phyloP scores from a whole-genome alignment of 2,329 filamentous ascomycete species.

The Exophiala sp. region DNA sequence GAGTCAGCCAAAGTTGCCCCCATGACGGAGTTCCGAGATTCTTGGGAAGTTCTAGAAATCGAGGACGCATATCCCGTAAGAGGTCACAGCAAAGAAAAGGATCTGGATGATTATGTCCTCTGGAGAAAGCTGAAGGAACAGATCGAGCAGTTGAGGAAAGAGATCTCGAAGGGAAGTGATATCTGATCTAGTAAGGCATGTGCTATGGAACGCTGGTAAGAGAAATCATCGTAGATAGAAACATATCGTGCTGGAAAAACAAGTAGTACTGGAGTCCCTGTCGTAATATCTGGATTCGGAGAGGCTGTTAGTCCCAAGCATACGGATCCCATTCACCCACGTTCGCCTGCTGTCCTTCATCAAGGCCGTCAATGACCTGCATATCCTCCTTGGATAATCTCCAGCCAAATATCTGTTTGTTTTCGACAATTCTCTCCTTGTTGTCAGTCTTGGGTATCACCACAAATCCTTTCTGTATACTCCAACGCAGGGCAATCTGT shows the following conservation, averaged over 20 bases:
- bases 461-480: constrained; percentile 21
- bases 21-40: constrained; percentile 5
- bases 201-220: too few relatives aligned
- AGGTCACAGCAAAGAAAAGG: constrained; percentile 26
- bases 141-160: constrained; percentile 39
- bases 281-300: not conserved
- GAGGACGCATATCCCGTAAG: not conserved
- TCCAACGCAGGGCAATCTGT: constrained; percentile 33
- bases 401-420: constrained; percentile 12
- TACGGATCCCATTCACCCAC: not conserved
- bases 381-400: not conserved
- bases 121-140: constrained; percentile 42
- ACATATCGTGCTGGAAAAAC: too few relatives aligned
- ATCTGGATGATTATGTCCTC: constrained; percentile 36
- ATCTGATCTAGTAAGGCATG: not conserved
- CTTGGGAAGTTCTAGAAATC: constrained; percentile 20
- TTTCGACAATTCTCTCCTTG: constrained; percentile 19
- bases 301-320: not conserved
- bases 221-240: too few relatives aligned
- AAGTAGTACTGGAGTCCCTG: not conserved
- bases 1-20: not conserved
- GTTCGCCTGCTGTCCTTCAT: not conserved
- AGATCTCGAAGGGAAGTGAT: constrained; percentile 32
- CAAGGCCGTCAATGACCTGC: not conserved
- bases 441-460: constrained; percentile 22